These are phyloP conservation scores for Entophlyctis luteolus DNA, from an alignment of 192 early-diverging fungal species.

Conservation along the genomic window DNA sequence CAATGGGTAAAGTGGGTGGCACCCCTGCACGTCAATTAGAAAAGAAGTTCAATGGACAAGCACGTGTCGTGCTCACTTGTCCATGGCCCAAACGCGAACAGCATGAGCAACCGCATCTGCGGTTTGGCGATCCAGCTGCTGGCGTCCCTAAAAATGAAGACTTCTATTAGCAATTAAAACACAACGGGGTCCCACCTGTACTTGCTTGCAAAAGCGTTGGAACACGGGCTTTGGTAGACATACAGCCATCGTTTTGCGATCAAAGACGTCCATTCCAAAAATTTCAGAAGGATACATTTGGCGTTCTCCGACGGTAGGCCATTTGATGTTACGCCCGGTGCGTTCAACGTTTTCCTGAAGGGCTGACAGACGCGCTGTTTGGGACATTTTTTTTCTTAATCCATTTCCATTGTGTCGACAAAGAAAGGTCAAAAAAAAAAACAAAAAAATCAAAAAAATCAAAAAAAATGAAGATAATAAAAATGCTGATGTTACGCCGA, in stretches of 20 bases:
- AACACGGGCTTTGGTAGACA: slow-evolving; percentile 94
- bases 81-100: slow-evolving; percentile 95
- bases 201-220: slow-evolving; percentile 88
- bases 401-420: no score
- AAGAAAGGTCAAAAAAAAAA: no score
- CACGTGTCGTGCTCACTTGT: slow-evolving; percentile 47
- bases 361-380: slow-evolving; percentile 44
- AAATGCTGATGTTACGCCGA: no score
- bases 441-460: no score
- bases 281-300: slow-evolving; percentile 82
- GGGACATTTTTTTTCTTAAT: slow-evolving; percentile 28
- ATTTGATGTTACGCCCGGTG: slow-evolving; percentile 69
- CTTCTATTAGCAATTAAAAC: background rate
- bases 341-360: slow-evolving; percentile 63
- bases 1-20: slow-evolving; percentile 99
- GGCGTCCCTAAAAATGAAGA: slow-evolving; percentile 61
- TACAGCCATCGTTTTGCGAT: slow-evolving; percentile 81
- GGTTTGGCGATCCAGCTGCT: slow-evolving; percentile 84
- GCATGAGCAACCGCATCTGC: slow-evolving; percentile 99
- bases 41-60: background rate
- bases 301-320: slow-evolving; percentile 72
- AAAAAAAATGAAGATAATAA: no score
- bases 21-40: slow-evolving; percentile 48
- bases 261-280: slow-evolving; percentile 92
- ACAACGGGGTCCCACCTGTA: slow-evolving; percentile 45